phyloP scores from a whole-genome alignment of 495 filamentous ascomycete genomes.

The Pyrenula aspistea region DNA sequence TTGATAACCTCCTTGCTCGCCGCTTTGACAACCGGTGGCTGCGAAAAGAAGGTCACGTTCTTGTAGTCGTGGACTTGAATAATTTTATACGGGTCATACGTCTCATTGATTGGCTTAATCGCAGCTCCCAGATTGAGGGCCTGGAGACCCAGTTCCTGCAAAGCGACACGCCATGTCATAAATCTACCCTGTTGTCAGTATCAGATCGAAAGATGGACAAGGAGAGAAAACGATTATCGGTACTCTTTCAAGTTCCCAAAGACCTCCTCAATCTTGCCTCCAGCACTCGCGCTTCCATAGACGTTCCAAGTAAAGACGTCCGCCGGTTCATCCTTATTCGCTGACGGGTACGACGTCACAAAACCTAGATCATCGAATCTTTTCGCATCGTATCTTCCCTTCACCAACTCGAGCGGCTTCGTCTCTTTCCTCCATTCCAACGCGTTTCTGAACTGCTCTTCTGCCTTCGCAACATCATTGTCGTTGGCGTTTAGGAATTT shows the following conservation, averaged over 20 bases:
- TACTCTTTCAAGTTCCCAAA: constrained; percentile 72
- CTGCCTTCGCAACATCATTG: constrained; percentile 57
- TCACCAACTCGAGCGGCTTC: constrained; percentile 30
- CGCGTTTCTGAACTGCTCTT: constrained; percentile 63
- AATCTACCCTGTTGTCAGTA: constrained; percentile 40
- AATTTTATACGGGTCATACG: constrained; percentile 72
- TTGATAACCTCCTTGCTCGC: constrained; percentile 69
- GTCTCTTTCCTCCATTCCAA: constrained; percentile 67
- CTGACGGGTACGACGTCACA: constrained; percentile 32
- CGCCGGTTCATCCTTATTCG: constrained; percentile 23
- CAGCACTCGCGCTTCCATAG: constrained; percentile 60
- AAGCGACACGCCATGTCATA: constrained; percentile 70
- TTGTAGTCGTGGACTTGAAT: constrained; percentile 87
- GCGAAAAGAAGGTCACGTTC: constrained; percentile 66
- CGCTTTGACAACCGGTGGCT: constrained; percentile 53
- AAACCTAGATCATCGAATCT: constrained; percentile 41
- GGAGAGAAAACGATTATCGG: constrained; percentile 16
- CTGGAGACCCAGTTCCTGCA: constrained; percentile 72
- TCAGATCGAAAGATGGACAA: not conserved
- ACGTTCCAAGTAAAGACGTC: constrained; percentile 65
- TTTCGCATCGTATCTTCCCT: constrained; percentile 37
- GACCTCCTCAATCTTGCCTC: constrained; percentile 57
- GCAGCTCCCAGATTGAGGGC: constrained; percentile 55
- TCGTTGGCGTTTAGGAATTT: constrained; percentile 87
- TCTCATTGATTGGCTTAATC: constrained; percentile 56